Conservation (phyloP, 2,329 filamentous ascomycete genomes). For the Sporothrix brunneoviolacea region DNA sequence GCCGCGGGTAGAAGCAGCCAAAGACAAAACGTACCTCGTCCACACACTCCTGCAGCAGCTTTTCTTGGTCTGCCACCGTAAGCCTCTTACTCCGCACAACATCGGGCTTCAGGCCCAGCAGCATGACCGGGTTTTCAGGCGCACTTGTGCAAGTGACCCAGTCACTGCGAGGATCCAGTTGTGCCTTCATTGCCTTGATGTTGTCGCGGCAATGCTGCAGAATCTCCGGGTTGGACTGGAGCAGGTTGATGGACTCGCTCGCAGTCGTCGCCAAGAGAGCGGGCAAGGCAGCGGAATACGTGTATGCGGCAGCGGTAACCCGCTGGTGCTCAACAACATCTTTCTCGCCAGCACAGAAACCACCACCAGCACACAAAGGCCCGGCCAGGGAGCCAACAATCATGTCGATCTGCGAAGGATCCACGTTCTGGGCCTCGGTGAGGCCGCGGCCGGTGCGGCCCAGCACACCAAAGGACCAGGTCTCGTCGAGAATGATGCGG, state of each 20-base stretch:
- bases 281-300: slow-evolving; percentile 89
- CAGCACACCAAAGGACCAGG: slow-evolving; percentile 92
- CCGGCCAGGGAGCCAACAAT: slow-evolving; percentile 89
- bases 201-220: slow-evolving; percentile 75
- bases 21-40: slow-evolving; percentile 66
- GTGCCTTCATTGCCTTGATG: slow-evolving; percentile 74
- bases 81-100: slow-evolving; percentile 66
- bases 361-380: slow-evolving; percentile 83
- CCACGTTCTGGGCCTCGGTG: slow-evolving; percentile 94
- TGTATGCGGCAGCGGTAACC: slow-evolving; percentile 86
- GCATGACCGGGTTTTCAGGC: slow-evolving; percentile 77
- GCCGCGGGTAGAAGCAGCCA: too few species aligned
- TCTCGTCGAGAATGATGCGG: slow-evolving; percentile 93
- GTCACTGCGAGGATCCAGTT: slow-evolving; percentile 87
- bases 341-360: slow-evolving; percentile 86
- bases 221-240: slow-evolving; percentile 82
- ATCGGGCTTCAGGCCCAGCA: slow-evolving; percentile 77
- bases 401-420: slow-evolving; percentile 91
- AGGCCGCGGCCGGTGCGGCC: slow-evolving; percentile 86
- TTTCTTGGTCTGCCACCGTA: slow-evolving; percentile 70
- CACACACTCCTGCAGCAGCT: slow-evolving; percentile 81
- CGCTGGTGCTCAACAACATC: slow-evolving; percentile 96
- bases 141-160: slow-evolving; percentile 81
- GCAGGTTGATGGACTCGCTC: slow-evolving; percentile 77
- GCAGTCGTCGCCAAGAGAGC: slow-evolving; percentile 94